Base-by-base conservation (phyloP, 345 rosid species). In the Erucastrum elatum region DNA sequence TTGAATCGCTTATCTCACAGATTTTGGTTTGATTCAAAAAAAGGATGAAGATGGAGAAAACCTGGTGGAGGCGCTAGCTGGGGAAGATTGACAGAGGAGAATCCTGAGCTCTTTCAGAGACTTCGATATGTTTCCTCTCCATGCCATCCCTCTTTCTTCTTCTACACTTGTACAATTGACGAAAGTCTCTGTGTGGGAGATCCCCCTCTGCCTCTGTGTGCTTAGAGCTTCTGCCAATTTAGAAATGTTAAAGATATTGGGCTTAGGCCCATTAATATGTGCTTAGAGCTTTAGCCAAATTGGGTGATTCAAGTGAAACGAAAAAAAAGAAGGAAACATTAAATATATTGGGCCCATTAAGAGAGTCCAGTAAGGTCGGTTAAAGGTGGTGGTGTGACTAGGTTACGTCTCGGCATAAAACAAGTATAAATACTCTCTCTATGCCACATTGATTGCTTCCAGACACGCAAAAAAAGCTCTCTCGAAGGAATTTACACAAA, bases 61-160 rank as follows among this genome's bases (percentile, higher is more conserved):
- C 97, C 97, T 88, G 15, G 60, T 16, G 60, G 11, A 53, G 7
- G 60, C 60, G 26, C 60, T 53, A 53, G 60, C 10, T 0, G 60
- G 60, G 1, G 60, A 53, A 16, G 60, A 53, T 0, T 53, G 26
- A 53, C 60, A 16, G 60, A 53, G 60, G 4, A 53, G 60, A 7
- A 53, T 53, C 60, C 60, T 53, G 60, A 53, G 26, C 60, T 53
- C 60, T 53, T 53, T 53, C 1, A 53, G 60, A 53, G 60, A 53
- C 60, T 53, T 53, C 26, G 60, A 16, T 53, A 53, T 53, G 60
- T 7, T 53, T 7, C 60, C 60, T 53, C 60, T 53, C 60, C 60
- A 53, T 6, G 60, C 60, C 60, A 53, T 53, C 60, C 4, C 60
- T 16, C 59, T 6, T 35, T 6, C 39, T 35, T 44, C 51, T 11